Evolutionary conservation across 1,139 yeast species (phyloP).

Genomic region (Dujonia santamariae): DNA sequence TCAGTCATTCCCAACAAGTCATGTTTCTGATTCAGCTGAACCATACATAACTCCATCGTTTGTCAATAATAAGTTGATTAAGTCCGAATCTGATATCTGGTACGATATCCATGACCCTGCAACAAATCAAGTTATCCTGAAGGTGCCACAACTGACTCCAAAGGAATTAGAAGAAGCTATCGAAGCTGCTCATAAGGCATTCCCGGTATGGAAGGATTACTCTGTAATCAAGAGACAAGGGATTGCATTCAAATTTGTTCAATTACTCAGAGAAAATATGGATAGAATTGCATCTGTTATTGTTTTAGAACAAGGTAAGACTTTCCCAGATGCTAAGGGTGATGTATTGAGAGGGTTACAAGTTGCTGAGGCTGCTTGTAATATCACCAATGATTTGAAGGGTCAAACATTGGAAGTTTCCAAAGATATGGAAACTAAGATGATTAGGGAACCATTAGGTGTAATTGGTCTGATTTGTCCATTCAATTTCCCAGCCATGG

Average conservation of each 20-base stretch:
- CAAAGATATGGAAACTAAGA: conserved; percentile 75
- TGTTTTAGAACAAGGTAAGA: conserved; percentile 79
- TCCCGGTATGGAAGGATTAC: conserved; percentile 55
- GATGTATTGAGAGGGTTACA: conserved; percentile 80
- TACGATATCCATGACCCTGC: conserved; percentile 77
- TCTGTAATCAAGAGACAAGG: conserved; percentile 72
- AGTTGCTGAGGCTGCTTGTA: conserved; percentile 71
- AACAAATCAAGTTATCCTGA: conserved; percentile 61
- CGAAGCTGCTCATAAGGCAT: conserved; percentile 61
- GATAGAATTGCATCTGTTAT: conserved; percentile 70
- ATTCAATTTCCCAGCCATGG: conserved; percentile 85
- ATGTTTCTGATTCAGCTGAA: conserved; percentile 35
- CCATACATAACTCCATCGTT: conserved; percentile 57
- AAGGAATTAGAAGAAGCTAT: conserved; percentile 68
- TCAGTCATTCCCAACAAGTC: conserved; percentile 44
- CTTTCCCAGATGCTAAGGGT: conserved; percentile 74
- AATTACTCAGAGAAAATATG: conserved; percentile 64
- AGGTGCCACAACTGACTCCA: conserved; percentile 71
- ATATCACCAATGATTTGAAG: conserved; percentile 61
- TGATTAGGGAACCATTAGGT: conserved; percentile 64
- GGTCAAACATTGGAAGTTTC: conserved; percentile 70
- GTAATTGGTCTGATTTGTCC: conserved; percentile 72
- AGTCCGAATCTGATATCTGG: conserved; percentile 59
- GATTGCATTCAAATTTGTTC: conserved; percentile 69
- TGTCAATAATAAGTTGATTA: conserved; percentile 55